Conservation (phyloP, 345 rosid genomes). For the Microcos paniculata region DNA sequence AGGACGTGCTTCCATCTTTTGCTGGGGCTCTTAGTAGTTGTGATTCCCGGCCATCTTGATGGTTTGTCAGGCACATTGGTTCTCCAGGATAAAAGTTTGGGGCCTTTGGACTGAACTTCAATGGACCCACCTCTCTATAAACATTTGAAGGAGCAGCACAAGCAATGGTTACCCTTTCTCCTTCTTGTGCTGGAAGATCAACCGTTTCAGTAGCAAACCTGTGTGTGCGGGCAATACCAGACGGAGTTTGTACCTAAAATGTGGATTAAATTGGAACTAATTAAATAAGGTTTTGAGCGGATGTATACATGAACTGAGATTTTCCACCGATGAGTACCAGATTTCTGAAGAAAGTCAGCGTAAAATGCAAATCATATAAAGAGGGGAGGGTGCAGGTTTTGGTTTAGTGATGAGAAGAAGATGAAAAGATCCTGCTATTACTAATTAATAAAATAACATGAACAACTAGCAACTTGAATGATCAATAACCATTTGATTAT, state of each 20-base stretch:
- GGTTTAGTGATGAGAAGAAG: not conserved
- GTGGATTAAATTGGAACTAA: constrained; percentile 6
- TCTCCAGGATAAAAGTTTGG: constrained; percentile 80
- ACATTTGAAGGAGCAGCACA: constrained; percentile 79
- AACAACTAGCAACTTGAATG: not conserved
- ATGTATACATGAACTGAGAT: not conserved
- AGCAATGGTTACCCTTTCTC: constrained; percentile 88
- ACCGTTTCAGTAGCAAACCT: constrained; percentile 91
- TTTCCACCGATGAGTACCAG: not conserved
- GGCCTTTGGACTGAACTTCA: constrained; percentile 75
- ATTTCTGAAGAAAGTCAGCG: not conserved
- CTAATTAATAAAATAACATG: not conserved
- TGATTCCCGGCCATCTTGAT: constrained; percentile 69
- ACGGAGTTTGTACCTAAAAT: constrained; percentile 79
- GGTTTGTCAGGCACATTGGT: constrained; percentile 90
- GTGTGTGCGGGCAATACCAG: constrained; percentile 83
- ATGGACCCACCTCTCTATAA: constrained; percentile 79
- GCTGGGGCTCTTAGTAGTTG: constrained; percentile 66
- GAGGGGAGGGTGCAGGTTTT: not conserved
- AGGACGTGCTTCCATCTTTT: constrained; percentile 57
- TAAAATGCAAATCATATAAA: not conserved
- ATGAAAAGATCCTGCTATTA: not conserved
- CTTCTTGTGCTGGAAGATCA: constrained; percentile 92
- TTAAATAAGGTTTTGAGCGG: not conserved
- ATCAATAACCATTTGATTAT: not conserved